Evolutionary conservation across 2,329 filamentous ascomycete species (phyloP), one percentile per base, ranked within the genome.

Genomic region (Didymella pinodella): DNA sequence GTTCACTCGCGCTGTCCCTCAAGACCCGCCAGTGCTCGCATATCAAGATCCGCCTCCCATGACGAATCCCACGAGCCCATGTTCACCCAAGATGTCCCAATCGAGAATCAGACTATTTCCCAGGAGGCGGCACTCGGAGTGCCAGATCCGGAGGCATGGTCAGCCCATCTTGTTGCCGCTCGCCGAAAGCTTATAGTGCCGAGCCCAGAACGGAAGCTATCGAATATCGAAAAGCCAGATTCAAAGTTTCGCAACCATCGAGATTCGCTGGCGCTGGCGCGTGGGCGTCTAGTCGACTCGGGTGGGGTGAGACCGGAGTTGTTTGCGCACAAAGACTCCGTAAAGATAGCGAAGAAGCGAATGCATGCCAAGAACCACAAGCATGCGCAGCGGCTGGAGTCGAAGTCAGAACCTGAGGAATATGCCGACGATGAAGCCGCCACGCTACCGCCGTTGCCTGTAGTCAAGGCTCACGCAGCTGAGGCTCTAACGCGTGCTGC

Each of bases 211-310:
- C 67, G 65, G 4, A 65, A 63, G 46, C 61, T 75, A 7, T 75
- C 73, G 0, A 72, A 72, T 20, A 36, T 75, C 12, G 72, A 76
- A 3, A 71, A 73, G 10, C 49, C 56, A 14, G 68, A 74, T 2
- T 22, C 64, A 1, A 66, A 57, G 16, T 77, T 77, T 25, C 65
- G 70, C 3, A 67, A 65, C 20, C 75, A 76, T 55, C 69, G 71
- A 25, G 72, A 77, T 48, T 77, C 75, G 0, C 60, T 75, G 0
- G 62, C 70, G 1, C 57, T 75, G n/a, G 69, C 71, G 6, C 69
- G 68, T 28, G 64, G 64, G 7, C 69, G 73, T 22, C 59, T 75
- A n/a, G 29, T 68, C 7, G 59, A 57, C 4, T 56, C 67, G 20
- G 57, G 65, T 5, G 59, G 55, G 2, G 36, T 68, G 0, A 63